These are phyloP conservation scores for Collybiopsis luxurians DNA, from an alignment of 768 basidiomycete species.

Conservation along the genomic window DNA sequence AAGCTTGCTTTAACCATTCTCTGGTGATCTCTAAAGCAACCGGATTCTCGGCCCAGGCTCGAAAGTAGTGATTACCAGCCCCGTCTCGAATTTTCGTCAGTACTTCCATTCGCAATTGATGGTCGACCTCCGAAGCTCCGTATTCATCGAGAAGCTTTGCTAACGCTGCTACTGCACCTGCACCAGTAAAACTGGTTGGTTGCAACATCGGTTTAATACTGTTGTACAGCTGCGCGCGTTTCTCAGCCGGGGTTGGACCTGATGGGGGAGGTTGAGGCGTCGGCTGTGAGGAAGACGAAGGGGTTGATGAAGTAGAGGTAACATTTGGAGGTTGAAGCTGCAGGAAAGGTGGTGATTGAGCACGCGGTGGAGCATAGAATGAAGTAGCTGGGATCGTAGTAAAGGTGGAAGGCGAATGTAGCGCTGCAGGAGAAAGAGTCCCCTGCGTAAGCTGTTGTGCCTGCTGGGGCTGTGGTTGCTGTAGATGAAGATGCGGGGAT, in stretches of 20 bases:
- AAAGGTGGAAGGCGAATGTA: slow-evolving; percentile 52
- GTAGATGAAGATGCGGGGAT: slow-evolving; percentile 24
- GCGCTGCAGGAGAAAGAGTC: slow-evolving; percentile 67
- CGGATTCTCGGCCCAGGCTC: slow-evolving; percentile 80
- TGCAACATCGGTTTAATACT: slow-evolving; percentile 57
- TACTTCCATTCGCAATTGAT: slow-evolving; percentile 66
- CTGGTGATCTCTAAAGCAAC: slow-evolving; percentile 74
- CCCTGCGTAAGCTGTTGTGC: slow-evolving; percentile 49
- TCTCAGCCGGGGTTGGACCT: slow-evolving; percentile 45
- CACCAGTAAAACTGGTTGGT: slow-evolving; percentile 61
- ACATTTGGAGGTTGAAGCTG: slow-evolving; percentile 7
- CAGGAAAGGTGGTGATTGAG: slow-evolving; percentile 18
- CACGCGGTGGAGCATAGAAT: slow-evolving; percentile 6
- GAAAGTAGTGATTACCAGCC: slow-evolving; percentile 83
- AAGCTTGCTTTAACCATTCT: slow-evolving; percentile 78
- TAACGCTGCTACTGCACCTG: slow-evolving; percentile 63
- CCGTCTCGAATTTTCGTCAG: slow-evolving; percentile 79
- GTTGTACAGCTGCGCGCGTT: slow-evolving; percentile 50
- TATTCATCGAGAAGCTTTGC: slow-evolving; percentile 56
- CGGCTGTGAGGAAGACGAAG: slow-evolving; percentile 20
- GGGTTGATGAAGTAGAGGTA: slow-evolving; percentile 33
- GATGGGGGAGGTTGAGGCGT: slow-evolving; percentile 24
- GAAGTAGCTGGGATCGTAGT: slow-evolving; percentile 14
- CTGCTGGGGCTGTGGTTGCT: slow-evolving; percentile 17
- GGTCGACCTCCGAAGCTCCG: slow-evolving; percentile 63